A percentile compares a stretch with the other conserved stretches of the same genome.
Conservation (phyloP, 306 rosid species). For the Lagenaria siceraria region DNA sequence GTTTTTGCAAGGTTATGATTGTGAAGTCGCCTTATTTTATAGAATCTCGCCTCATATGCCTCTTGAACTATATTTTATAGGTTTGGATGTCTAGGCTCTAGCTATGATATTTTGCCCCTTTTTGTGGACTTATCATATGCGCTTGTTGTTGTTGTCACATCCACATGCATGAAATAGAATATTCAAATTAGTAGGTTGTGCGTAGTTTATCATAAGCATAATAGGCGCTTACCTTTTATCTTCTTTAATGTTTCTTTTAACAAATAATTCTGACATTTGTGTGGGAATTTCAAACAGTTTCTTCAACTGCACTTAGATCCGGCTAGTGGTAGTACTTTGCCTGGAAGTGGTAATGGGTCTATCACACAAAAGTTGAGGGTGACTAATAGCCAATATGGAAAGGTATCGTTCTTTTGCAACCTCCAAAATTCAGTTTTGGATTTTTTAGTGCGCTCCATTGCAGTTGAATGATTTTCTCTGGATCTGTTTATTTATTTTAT, state of each 20-base stretch:
- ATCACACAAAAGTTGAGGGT: slow-evolving; percentile 70
- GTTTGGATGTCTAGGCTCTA: not conserved
- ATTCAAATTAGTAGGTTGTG: not conserved
- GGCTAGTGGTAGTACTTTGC: slow-evolving; percentile 70
- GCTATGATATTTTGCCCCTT: not conserved
- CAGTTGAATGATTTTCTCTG: not conserved
- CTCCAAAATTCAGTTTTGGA: not conserved
- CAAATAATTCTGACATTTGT: slow-evolving; percentile 23
- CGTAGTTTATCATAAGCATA: not conserved
- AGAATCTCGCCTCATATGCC: not conserved
- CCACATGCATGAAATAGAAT: not conserved
- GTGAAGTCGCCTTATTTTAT: not conserved
- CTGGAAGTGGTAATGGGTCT: slow-evolving; percentile 55
- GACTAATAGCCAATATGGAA: slow-evolving; percentile 92
- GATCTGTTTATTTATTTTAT: not conserved
- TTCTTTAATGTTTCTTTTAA: not conserved
- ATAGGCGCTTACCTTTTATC: not conserved
- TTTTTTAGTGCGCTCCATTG: not conserved
- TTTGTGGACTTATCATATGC: not conserved
- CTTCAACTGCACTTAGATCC: slow-evolving; percentile 93
- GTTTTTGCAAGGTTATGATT: not conserved
- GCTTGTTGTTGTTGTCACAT: not conserved
- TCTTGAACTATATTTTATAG: not conserved
- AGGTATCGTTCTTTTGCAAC: slow-evolving; percentile 40
- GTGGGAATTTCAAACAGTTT: slow-evolving; percentile 47